Base-by-base conservation (phyloP, 208 protist genomes). In the Leishmania amazonensis region DNA sequence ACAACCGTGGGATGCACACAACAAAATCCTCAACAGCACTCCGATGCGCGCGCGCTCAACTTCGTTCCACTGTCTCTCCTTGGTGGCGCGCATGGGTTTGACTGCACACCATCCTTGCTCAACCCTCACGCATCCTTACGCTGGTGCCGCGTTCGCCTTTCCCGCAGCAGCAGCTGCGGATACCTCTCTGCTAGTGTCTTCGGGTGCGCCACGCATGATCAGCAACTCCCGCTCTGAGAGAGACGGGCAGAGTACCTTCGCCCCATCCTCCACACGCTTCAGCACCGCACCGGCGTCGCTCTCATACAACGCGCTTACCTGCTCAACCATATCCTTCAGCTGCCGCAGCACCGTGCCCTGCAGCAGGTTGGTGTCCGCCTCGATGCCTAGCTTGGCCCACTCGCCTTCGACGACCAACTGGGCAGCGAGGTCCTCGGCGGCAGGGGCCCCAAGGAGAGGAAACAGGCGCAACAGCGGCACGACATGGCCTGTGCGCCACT, bases 401-500 rank as follows among this genome's bases (percentile, higher is more conserved):
- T 94, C 90, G 21, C 87, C 90, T 75, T 98, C 95, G 28, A 96
- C 88, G 65, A 96, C 85, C 85, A 98, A 78, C 76, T 84, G 79
- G 38, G 95, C 95, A 31, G 92, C 90, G 3, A 97, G 84, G 79
- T 98, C 93, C 79, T 98, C 93, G 17, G 95, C 90, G 17, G 89
- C 91, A 0, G 81, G 78, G 3, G 88, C 85, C 17, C 95, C 95
- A 47, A 96, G 86, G 38, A 92, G 75, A 15, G 92, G 91, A 81
- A 95, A 97, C 28, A 98, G 81, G 31, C 92, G 90, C 83, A 97
- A 85, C 42, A 98, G 91, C n/a, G 95, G 95, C 21, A 97, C 79
- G 21, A 95, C 90, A 54, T 81, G 85, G 78, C 96, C 95, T 5
- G 81, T 88, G n/a, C 93, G 83, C 93, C 95, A 98, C 79, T 92